phyloP scores from a whole-genome alignment of 371 early-diverging fungal genomes.

The Umbelopsis sp. region DNA sequence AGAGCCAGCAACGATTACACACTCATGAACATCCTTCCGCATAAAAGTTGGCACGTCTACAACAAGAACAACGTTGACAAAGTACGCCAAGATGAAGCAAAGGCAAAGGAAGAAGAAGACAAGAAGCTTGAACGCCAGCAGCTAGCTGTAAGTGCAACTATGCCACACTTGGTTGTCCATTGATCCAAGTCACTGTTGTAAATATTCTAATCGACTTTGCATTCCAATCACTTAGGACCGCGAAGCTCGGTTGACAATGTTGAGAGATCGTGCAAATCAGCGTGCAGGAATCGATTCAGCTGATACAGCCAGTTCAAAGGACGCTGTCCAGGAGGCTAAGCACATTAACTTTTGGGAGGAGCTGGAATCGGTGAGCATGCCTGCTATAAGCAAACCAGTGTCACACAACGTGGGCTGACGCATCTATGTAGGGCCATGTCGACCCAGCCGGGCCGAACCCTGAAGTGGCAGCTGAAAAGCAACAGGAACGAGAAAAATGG shows the following conservation, averaged over 20 bases:
- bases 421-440: not conserved
- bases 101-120: slow-evolving; percentile 56
- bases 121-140: slow-evolving; percentile 45
- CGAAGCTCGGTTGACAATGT: slow-evolving; percentile 54
- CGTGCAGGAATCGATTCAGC: slow-evolving; percentile 16
- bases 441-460: slow-evolving; percentile 40
- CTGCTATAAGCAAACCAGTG: not conserved
- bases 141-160: slow-evolving; percentile 47
- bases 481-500: slow-evolving; percentile 58
- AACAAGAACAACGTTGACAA: slow-evolving; percentile 71
- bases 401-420: not conserved
- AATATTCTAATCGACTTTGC: not conserved
- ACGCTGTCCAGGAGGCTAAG: slow-evolving; percentile 18
- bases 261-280: slow-evolving; percentile 52
- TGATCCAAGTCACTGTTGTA: not conserved
- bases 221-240: slow-evolving; percentile 53
- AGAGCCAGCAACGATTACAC: too few relatives aligned
- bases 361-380: slow-evolving; percentile 32
- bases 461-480: slow-evolving; percentile 63
- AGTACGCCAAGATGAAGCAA: slow-evolving; percentile 72
- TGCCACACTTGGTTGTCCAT: not conserved
- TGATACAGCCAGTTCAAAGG: too few relatives aligned
- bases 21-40: slow-evolving; percentile 70
- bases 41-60: slow-evolving; percentile 85
- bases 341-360: slow-evolving; percentile 67